A percentile compares a stretch with the other conserved stretches of the same genome.
phyloP scores from a whole-genome alignment of 768 basidiomycete species.

The Hydnomerulius pinastri region DNA sequence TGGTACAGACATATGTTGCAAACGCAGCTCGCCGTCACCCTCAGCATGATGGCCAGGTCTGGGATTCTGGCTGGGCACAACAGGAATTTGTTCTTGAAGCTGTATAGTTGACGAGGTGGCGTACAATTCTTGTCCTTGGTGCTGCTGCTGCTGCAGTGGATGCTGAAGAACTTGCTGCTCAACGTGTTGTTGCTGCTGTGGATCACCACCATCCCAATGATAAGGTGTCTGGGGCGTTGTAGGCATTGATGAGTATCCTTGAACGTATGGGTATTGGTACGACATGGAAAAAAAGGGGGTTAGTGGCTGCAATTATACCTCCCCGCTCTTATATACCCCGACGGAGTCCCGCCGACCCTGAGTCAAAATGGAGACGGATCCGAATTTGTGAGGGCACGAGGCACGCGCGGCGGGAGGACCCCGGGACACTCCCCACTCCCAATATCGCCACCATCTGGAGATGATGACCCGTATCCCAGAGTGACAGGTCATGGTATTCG shows the following conservation, averaged over 20 bases:
- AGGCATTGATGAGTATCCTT: conserved; percentile 50
- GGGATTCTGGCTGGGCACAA: conserved; percentile 31
- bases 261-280: conserved; percentile 47
- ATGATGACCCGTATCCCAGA: no score
- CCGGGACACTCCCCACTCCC: conserved; percentile 2
- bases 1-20: conserved; percentile 27
- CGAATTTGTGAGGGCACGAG: conserved; percentile 11
- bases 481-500: no score
- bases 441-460: no score
- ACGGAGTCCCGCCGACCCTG: conserved; percentile 13
- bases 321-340: conserved; percentile 34
- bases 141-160: conserved; percentile 39
- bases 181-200: conserved; percentile 28
- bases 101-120: conserved; percentile 19
- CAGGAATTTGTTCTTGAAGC: conserved; percentile 29
- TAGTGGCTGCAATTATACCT: conserved; percentile 15
- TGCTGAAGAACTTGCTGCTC: conserved; percentile 43
- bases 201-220: conserved; percentile 46
- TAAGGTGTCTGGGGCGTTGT: conserved; percentile 46
- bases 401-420: conserved; percentile 12
- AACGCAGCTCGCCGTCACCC: conserved; percentile 27
- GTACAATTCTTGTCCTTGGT: conserved; percentile 25
- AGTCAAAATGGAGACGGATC: conserved; percentile 27
- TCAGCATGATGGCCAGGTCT: conserved; percentile 18
- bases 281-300: conserved; percentile 45